A percentile compares a stretch with the other conserved stretches of the same genome.
phyloP scores from a whole-genome alignment of 495 filamentous ascomycete genomes.

The Xylaria acuta region DNA sequence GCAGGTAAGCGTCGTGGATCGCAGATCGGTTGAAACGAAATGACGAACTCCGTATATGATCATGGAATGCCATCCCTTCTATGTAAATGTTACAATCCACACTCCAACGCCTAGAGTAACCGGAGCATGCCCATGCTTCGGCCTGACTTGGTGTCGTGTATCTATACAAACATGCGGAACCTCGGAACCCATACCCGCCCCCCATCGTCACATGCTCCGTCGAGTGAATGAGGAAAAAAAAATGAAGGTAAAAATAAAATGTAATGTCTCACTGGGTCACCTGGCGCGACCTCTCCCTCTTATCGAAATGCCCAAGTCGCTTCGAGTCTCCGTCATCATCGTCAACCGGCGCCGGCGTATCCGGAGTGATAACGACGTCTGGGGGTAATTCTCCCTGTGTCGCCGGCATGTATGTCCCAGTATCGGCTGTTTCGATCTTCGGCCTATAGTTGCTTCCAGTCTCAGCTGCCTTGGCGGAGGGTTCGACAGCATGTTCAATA shows the following conservation, averaged over 20 bases:
- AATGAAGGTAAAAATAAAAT: conserved; percentile 15
- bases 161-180: conserved; percentile 36
- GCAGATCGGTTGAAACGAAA: background rate
- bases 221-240: background rate
- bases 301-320: conserved; percentile 44
- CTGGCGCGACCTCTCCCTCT: conserved; percentile 38
- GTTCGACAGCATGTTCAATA: conserved; percentile 3
- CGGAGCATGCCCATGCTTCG: conserved; percentile 4
- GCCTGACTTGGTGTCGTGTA: conserved; percentile 32
- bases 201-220: background rate
- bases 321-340: conserved; percentile 45
- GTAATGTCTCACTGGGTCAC: conserved; percentile 41
- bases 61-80: conserved; percentile 18
- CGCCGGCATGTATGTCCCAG: background rate
- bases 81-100: conserved; percentile 18
- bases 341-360: conserved; percentile 41
- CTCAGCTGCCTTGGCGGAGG: background rate
- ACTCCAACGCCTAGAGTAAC: conserved; percentile 16
- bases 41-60: conserved; percentile 17
- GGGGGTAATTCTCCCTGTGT: conserved; percentile 33
- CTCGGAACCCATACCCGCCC: background rate
- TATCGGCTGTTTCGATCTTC: background rate
- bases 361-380: conserved; percentile 48
- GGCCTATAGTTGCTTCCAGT: background rate
- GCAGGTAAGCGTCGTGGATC: background rate